Evolutionary conservation across 345 rosid genomes (phyloP).

Genomic region (Eutrema yunnanense): DNA sequence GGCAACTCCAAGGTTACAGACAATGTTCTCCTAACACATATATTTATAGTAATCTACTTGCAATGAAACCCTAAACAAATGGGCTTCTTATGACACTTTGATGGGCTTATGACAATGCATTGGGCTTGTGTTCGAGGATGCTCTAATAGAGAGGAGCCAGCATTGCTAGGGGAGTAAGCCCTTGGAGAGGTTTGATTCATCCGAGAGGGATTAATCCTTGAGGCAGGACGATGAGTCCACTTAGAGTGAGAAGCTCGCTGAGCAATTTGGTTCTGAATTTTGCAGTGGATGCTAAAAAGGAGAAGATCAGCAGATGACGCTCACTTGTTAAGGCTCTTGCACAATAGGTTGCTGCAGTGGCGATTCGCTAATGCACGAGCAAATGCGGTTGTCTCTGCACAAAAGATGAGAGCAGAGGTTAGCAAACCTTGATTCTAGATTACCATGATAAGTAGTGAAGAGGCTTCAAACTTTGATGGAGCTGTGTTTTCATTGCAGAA

Average conservation of each 20-base stretch:
- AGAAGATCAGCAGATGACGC: slow-evolving; percentile 54
- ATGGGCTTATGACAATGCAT: too few relatives aligned
- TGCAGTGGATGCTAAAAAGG: slow-evolving; percentile 61
- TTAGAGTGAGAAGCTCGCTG: slow-evolving; percentile 47
- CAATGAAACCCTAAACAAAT: too few relatives aligned
- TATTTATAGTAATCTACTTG: too few relatives aligned
- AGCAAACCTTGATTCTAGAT: background rate
- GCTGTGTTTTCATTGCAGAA: slow-evolving; percentile 39
- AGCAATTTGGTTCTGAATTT: slow-evolving; percentile 50
- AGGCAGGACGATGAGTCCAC: slow-evolving; percentile 31
- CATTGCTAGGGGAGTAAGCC: slow-evolving; percentile 9
- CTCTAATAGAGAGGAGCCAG: slow-evolving; percentile 33
- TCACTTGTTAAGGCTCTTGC: slow-evolving; percentile 60
- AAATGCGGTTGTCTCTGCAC: slow-evolving; percentile 47
- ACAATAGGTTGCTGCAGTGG: slow-evolving; percentile 81
- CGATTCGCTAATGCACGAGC: slow-evolving; percentile 79
- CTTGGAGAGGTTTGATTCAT: background rate
- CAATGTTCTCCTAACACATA: too few relatives aligned
- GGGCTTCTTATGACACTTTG: too few relatives aligned
- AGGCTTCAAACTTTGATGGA: background rate
- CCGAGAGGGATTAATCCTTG: slow-evolving; percentile 31
- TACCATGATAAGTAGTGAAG: background rate
- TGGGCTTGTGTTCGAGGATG: too few relatives aligned
- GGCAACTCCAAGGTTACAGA: too few relatives aligned
- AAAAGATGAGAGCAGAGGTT: slow-evolving; percentile 72